Conservation (phyloP, 148 eudicot genomes). For the Limonium bicolor region DNA sequence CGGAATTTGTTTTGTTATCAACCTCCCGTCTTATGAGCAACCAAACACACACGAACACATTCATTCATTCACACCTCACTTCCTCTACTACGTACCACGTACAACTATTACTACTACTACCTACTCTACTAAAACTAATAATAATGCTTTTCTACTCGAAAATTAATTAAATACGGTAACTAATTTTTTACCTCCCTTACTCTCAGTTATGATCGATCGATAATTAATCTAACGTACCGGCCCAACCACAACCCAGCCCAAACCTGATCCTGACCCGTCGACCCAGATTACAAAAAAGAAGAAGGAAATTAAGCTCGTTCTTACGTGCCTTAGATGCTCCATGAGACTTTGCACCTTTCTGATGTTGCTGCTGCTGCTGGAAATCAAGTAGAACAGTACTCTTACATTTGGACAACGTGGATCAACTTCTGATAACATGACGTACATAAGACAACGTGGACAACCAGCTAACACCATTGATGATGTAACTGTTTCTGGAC, state of each 20-base stretch:
- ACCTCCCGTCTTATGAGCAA: conserved; percentile 34
- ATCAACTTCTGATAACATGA: conserved; percentile 30
- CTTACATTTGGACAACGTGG: conserved; percentile 40
- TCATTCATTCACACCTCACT: background rate
- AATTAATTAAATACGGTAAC: background rate
- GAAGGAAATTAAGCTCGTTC: background rate
- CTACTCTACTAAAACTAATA: too few species aligned
- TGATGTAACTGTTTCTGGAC: conserved; percentile 25
- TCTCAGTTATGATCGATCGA: too few species aligned
- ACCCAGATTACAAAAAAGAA: background rate
- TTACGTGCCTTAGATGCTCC: background rate
- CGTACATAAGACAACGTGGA: conserved; percentile 38
- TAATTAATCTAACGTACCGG: background rate
- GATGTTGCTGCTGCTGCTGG: conserved; percentile 1
- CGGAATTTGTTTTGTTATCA: conserved; percentile 10
- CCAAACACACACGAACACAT: conserved; percentile 27
- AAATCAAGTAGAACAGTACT: conserved; percentile 34
- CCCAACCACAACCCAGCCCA: background rate
- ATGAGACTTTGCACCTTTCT: background rate
- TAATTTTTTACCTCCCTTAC: too few species aligned
- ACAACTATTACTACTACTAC: background rate
- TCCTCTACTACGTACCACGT: background rate
- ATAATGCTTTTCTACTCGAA: background rate
- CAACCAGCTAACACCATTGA: conserved; percentile 28
- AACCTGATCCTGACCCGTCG: background rate